Evolutionary conservation across 768 basidiomycete genomes (phyloP), one percentile per base, ranked within the genome.

Genomic region (Kwoniella bestiolae): DNA sequence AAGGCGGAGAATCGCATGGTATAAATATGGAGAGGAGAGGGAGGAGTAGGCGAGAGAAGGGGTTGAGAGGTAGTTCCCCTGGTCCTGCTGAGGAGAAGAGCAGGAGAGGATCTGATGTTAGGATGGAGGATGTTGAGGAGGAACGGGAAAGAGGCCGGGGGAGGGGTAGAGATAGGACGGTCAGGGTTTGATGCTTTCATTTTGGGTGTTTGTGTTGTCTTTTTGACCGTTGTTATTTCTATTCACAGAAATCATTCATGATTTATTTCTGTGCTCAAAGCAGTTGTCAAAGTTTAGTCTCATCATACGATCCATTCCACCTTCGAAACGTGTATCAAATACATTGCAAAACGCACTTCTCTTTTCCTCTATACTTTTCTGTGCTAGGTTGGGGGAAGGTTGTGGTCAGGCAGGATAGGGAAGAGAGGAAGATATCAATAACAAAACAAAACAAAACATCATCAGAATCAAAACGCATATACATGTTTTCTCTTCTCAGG

Each of bases 11-110:
- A 9, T 21, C 46, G 7, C 25, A 21, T 25, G 50, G 29, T 31
- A 18, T 52, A 8, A 16, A 31, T n/a, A 44, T 35, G 18, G 59
- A 50, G 46, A 45, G 63, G 16, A 23, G 63, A 38, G 63, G 63
- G 3, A 23, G 63, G 26, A 57, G 55, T 44, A 44, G 63, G 25
- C 29, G 63, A 46, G 63, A 64, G 32, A 64, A 64, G 46, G 47
- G 56, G n/a, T 32, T 64, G 18, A 29, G 63, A 9, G 21, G 31
- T 14, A 31, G n/a, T n/a, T n/a, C n/a, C n/a, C n/a, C 45, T 9
- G 51, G n/a, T n/a, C n/a, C 60, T 21, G 35, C 51, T 25, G 60
- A 62, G 35, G 28, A 31, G 49, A 45, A 21, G 21, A n/a, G 57
- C 16, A 3, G 56, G 41, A 44, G 59, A 34, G 28, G 59, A 5